Base-by-base conservation (phyloP, 306 rosid genomes). In the Vicia faba region DNA sequence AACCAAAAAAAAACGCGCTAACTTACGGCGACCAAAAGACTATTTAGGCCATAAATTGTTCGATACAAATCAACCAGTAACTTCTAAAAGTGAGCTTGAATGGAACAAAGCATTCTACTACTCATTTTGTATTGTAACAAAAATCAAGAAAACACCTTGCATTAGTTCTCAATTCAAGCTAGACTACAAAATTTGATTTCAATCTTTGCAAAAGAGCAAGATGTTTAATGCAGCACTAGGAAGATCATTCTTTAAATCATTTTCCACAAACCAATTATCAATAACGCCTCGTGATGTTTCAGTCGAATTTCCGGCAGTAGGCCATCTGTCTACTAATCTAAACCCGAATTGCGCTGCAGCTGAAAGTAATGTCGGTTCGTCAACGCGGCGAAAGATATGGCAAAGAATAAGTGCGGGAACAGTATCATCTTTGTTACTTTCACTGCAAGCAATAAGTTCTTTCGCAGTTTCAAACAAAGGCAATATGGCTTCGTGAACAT, bases 381-480 rank as follows among this genome's bases (percentile, higher is more conserved):
- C 96, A 2, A 90, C 96, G 3, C 78, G 86, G 9, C 96, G 95
- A 33, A 87, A 74, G 18, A 90, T 69, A 29, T 93, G 99, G 76
- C 99, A 90, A 8, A 93, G 87, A 75, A 90, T 85, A 3, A 86
- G 80, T 53, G 70, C 79, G 44, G 88, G 81, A 68, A 65, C 76
- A 35, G 60, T 31, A 15, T 35, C 79, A 41, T 51, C 70, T 53
- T 44, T 39, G 3, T 20, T 74, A 69, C 78, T 77, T 58, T 44
- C 78, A 11, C 49, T 16, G 1, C 83, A 74, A 11, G 86, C 79
- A 68, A 90, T 82, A 68, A 86, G 72, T 75, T 86, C 96, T 48
- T 43, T 85, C 7, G 96, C 95, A 40, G 96, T 93, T 14, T 79
- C 82, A 81, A 93, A 93, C 74, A 93, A 81, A 13, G 98, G 91